Conservation (phyloP, 306 rosid genomes). For the Vigna trinervia region DNA sequence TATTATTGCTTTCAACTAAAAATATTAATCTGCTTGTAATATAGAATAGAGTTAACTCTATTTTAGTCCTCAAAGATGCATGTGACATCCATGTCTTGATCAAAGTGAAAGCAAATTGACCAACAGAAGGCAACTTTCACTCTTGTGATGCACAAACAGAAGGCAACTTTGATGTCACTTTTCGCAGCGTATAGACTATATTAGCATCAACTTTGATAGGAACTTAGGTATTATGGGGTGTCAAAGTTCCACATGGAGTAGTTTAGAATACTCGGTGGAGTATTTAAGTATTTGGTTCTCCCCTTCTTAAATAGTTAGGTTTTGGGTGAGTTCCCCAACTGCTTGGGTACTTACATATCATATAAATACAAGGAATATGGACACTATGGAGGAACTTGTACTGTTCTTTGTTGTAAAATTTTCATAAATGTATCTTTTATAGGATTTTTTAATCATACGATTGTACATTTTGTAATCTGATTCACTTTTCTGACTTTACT, state of each 20-base stretch:
- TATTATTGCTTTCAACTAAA: background rate
- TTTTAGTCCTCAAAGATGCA: background rate
- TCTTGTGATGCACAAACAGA: background rate
- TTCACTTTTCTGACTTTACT: background rate
- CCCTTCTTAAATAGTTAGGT: no score
- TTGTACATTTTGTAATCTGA: slow-evolving; percentile 9
- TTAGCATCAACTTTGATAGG: background rate
- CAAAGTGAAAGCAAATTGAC: background rate
- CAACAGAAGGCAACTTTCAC: background rate
- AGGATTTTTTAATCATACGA: background rate
- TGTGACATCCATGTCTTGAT: background rate
- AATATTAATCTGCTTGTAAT: background rate
- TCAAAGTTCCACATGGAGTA: no score
- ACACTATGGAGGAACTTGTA: background rate
- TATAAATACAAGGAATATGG: background rate
- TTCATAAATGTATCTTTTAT: background rate
- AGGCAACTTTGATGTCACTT: background rate
- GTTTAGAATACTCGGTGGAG: no score
- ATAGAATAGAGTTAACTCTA: background rate
- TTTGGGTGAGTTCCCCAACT: no score
- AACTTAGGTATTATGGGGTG: no score
- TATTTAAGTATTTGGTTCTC: no score
- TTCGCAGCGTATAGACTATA: background rate
- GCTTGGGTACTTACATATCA: no score
- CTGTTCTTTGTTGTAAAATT: background rate